Conservation (phyloP, 164 flowering plant genomes). For the Nymphaea colorata region DNA sequence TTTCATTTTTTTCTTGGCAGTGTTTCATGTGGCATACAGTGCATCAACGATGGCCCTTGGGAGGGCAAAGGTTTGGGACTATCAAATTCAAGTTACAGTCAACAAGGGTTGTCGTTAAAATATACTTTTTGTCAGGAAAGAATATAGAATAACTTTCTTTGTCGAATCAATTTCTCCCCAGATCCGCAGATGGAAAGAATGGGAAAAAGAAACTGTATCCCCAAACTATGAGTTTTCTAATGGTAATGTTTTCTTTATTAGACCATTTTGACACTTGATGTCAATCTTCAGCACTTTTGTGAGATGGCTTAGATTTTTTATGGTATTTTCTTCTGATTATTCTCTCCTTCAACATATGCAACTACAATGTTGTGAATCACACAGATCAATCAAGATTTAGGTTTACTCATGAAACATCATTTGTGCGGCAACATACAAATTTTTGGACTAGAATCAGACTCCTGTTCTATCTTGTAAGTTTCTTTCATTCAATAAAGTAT, state of each 20-base stretch:
- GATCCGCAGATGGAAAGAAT: slow-evolving; percentile 90
- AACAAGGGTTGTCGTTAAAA: too few species aligned
- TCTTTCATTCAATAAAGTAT: background rate
- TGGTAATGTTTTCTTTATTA: slow-evolving; percentile 29
- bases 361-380: slow-evolving; percentile 1
- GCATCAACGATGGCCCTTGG: slow-evolving; percentile 80
- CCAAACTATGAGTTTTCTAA: slow-evolving; percentile 58
- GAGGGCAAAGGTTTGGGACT: slow-evolving; percentile 54
- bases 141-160: too few species aligned
- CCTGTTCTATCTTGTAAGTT: slow-evolving; percentile 68
- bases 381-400: slow-evolving; percentile 96
- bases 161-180: slow-evolving; percentile 12
- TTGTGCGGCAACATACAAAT: slow-evolving; percentile 74
- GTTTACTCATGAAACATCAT: slow-evolving; percentile 93
- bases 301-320: background rate
- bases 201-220: slow-evolving; percentile 75
- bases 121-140: too few species aligned
- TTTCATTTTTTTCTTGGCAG: slow-evolving; percentile 90
- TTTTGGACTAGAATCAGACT: slow-evolving; percentile 63
- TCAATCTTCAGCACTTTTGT: background rate
- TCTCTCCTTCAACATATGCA: slow-evolving; percentile 4
- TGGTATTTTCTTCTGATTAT: background rate
- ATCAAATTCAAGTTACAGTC: too few species aligned
- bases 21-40: slow-evolving; percentile 67
- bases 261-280: background rate